Base-by-base conservation (phyloP, 2,329 filamentous ascomycete genomes). In the Stagonosporopsis rhizophila region DNA sequence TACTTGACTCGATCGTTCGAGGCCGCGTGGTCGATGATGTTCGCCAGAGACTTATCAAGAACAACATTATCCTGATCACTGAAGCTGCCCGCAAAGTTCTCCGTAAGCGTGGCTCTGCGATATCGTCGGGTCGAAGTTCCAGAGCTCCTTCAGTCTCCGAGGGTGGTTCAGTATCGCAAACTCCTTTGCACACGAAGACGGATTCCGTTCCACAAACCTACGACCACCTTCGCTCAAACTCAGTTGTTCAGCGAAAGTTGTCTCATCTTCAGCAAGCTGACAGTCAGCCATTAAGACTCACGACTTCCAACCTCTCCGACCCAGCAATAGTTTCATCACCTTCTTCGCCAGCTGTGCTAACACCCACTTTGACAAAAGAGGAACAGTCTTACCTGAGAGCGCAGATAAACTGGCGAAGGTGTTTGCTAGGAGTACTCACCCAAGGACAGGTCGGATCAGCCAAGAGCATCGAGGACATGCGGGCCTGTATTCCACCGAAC, bases 1-100 rank as follows among this genome's bases (percentile, higher is more conserved):
- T 49, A 28, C 46, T 49, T 8, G 37, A 41, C 23, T 34, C 46
- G 6, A 49, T 49, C 44, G 27, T 25, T 22, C n/a, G 44, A 11
- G 32, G 44, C 15, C 22, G 30, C 8, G 44, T 37, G 8, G 44
- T 37, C 8, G 32, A 37, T 37, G 28, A 19, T 7, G 32, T 35
- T n/a, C 32, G 32, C 6, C 32, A 17, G 3, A 11, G 32, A 35
- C 32, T 35, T 2, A 35, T 35, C 3, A 35, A 35, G n/a, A 35
- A 35, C 32, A 35, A 35, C 15, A 35, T 35, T 7, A 8, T 35
- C 15, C 7, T 35, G 32, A n/a, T 35, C 5, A 17, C 32, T 17
- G 32, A 35, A 35, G 32, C 32, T 9, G 15, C 32, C 6, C 3
- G 15, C n/a, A 35, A 35, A 17, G 32, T 35, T 17, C 15, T 35